Evolutionary conservation across 2,329 filamentous ascomycete genomes (phyloP).

Genomic region (Teratosphaeria pseudoeucalypti): DNA sequence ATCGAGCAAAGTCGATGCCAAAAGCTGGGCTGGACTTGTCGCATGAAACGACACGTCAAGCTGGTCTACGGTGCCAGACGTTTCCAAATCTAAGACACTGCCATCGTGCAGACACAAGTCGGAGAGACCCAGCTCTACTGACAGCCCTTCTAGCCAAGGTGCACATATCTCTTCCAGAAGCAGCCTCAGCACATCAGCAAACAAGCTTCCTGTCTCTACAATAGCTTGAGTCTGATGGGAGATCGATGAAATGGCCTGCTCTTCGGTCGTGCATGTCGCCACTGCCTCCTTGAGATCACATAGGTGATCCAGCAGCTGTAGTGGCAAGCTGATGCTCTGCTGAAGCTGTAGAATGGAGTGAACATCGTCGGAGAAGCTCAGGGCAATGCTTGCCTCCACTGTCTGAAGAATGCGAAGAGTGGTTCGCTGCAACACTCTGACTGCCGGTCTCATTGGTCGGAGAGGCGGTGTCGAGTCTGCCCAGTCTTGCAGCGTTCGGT

Average conservation of each 20-base stretch:
- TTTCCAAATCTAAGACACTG: not conserved
- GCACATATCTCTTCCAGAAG: slow-evolving; percentile 14
- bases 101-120: not conserved
- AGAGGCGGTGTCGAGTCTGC: not conserved
- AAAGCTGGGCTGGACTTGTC: not conserved
- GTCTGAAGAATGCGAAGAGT: slow-evolving; percentile 30
- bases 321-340: slow-evolving; percentile 30
- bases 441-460: not conserved
- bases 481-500: slow-evolving; percentile 12
- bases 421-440: slow-evolving; percentile 33
- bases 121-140: slow-evolving; percentile 12
- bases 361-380: slow-evolving; percentile 14
- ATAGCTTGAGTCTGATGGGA: slow-evolving; percentile 11
- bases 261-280: slow-evolving; percentile 8
- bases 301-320: slow-evolving; percentile 12
- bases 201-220: slow-evolving; percentile 6
- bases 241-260: slow-evolving; percentile 14
- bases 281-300: slow-evolving; percentile 3
- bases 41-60: not conserved
- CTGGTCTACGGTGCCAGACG: not conserved
- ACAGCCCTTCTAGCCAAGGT: slow-evolving; percentile 19
- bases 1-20: slow-evolving; percentile 50
- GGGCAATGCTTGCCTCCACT: slow-evolving; percentile 30
- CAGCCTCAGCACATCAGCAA: slow-evolving; percentile 8
- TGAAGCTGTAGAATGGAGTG: slow-evolving; percentile 33